Evolutionary conservation across 179 eudicot species (phyloP).

Genomic region (Monotropa hypopitys): DNA sequence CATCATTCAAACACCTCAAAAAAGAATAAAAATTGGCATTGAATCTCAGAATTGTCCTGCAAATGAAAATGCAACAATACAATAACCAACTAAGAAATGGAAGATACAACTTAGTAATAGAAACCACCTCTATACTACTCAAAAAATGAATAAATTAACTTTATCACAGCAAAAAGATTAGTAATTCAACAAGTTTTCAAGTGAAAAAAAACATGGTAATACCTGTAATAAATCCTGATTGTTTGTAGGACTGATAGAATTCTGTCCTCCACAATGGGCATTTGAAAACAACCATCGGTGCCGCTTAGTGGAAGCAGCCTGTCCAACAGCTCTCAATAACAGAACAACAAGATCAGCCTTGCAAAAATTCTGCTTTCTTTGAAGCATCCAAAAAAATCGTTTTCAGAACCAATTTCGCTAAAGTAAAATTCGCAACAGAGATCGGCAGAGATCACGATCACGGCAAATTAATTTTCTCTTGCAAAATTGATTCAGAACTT

Average conservation of each 20-base stretch:
- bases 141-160: not conserved
- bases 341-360: constrained; percentile 1
- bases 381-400: not conserved
- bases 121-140: not conserved
- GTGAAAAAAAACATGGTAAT: constrained; percentile 10
- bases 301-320: constrained; percentile 47
- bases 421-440: not conserved
- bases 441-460: not conserved
- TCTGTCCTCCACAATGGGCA: constrained; percentile 15
- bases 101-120: not conserved
- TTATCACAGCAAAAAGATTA: not conserved
- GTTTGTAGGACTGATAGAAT: constrained; percentile 10
- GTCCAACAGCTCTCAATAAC: constrained; percentile 49
- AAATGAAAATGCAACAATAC: too few relatives aligned
- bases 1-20: too few relatives aligned
- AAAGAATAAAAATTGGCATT: too few relatives aligned
- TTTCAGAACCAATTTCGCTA: not conserved
- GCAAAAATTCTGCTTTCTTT: not conserved
- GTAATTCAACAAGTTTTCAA: not conserved
- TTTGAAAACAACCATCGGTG: constrained; percentile 51
- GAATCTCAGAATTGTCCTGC: too few relatives aligned
- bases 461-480: not conserved
- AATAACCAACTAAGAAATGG: not conserved
- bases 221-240: constrained; percentile 23
- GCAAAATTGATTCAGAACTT: not conserved